phyloP scores from a whole-genome alignment of 257 asterid species.

The Solanum chiquidenum region DNA sequence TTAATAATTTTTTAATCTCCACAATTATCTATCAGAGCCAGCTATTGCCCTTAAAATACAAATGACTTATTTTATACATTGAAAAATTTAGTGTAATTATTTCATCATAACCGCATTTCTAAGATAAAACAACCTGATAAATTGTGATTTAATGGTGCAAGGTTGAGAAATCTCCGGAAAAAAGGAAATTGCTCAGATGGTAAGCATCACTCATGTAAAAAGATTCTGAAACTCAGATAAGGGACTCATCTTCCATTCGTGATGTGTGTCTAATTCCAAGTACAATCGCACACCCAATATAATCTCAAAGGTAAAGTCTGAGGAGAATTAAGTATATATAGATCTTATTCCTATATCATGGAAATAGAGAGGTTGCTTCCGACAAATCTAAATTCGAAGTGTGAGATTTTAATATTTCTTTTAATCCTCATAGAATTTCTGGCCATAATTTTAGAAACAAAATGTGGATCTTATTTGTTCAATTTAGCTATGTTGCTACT shows the following conservation, averaged over 20 bases:
- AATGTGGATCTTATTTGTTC: background rate
- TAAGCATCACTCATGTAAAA: too few relatives aligned
- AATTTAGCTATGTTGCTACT: background rate
- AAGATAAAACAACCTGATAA: background rate
- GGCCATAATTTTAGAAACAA: background rate
- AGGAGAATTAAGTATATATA: background rate
- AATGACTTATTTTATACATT: background rate
- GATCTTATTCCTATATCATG: background rate
- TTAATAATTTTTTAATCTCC: background rate
- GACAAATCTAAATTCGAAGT: background rate
- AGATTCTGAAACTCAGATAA: too few relatives aligned
- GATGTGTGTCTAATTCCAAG: too few relatives aligned
- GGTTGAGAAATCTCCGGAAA: background rate
- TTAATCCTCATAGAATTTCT: too few relatives aligned
- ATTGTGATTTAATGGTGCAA: background rate
- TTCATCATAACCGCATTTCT: too few relatives aligned
- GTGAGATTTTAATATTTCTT: too few relatives aligned
- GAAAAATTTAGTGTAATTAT: background rate
- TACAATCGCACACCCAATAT: background rate
- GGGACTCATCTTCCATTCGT: too few relatives aligned
- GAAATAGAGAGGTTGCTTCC: too few relatives aligned
- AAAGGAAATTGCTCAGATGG: too few relatives aligned
- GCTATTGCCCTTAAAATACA: background rate
- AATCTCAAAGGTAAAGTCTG: background rate
- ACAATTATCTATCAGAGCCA: background rate